Evolutionary conservation across 2,329 filamentous ascomycete genomes (phyloP), one percentile per base, ranked within the genome.

Genomic region (Alternaria conjuncta): DNA sequence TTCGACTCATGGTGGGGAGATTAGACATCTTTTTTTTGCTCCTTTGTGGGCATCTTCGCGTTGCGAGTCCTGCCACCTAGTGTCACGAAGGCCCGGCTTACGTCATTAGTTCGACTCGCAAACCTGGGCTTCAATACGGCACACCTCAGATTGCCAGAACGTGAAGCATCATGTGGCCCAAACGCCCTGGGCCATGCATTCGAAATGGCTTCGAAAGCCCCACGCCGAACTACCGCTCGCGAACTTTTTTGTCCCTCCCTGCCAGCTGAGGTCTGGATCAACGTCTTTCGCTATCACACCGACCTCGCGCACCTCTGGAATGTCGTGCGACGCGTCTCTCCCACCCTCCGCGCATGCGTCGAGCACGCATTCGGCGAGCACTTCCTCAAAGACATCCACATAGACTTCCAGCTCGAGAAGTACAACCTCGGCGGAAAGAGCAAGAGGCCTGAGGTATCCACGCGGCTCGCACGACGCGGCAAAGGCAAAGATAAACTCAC

Each of bases 251-350:
- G 73, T 60, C 67, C 71, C 3, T 69, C 73, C 6, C 68, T 79
- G 4, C 77, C 77, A 1, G 72, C 75, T 7, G 77, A 79, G 57
- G 51, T 79, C 20, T 79, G 76, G 77, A 77, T 77, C 50, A 73
- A 74, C 63, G 72, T 79, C 56, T 70, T 79, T 41, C 59, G 68
- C 43, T 68, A 74, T 67, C 69, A 74, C 65, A 57, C 61, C 63
- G 73, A 76, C 55, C 71, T 74, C 49, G 64, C 69, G 5, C 75
- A 79, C 60, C 74, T 79, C 12, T 79, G 76, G 76, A 68, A 65
- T 21, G 65, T 64, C 8, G 76, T 74, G 53, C 75, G 76, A 20
- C 68, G 60, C 59, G 61, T 76, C n/a, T 79, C 76, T 1, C 55
- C 65, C 13, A 65, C 69, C 3, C 70, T 75, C 20, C 68, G 64